Evolutionary conservation across 2,329 filamentous ascomycete genomes (phyloP).

Genomic region (Podosphaera aphanis): DNA sequence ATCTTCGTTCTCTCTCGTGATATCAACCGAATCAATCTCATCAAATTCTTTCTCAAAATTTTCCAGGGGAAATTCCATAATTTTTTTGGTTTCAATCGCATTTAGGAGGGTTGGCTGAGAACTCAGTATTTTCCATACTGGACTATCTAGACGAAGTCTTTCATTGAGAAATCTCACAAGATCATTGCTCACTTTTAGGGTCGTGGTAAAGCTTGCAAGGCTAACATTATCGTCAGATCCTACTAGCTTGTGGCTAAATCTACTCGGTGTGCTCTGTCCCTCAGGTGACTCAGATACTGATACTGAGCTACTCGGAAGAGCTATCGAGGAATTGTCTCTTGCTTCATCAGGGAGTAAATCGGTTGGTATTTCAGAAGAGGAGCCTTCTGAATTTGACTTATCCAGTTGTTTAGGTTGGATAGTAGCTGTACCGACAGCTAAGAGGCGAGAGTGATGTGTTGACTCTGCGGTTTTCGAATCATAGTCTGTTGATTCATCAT

Average conservation of each 20-base stretch:
- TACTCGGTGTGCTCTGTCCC: constrained; percentile 11
- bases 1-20: constrained; percentile 29
- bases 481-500: constrained; percentile 4
- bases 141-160: constrained; percentile 39
- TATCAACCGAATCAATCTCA: constrained; percentile 35
- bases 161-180: constrained; percentile 63
- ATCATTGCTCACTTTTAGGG: constrained; percentile 35
- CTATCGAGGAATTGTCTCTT: constrained; percentile 34
- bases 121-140: constrained; percentile 44
- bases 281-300: constrained; percentile 13
- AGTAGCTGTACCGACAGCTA: background rate
- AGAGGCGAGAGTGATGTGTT: background rate
- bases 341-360: constrained; percentile 48
- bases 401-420: constrained; percentile 22
- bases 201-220: constrained; percentile 25
- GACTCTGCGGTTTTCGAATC: background rate
- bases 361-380: constrained; percentile 57
- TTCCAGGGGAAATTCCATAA: constrained; percentile 29
- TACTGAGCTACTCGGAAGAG: constrained; percentile 15
- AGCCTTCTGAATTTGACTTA: constrained; percentile 64
- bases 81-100: constrained; percentile 32
- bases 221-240: constrained; percentile 26
- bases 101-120: constrained; percentile 35
- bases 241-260: constrained; percentile 19
- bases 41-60: constrained; percentile 63